Evolutionary conservation across 1,139 yeast genomes (phyloP).

Genomic region (Taphrina communis): DNA sequence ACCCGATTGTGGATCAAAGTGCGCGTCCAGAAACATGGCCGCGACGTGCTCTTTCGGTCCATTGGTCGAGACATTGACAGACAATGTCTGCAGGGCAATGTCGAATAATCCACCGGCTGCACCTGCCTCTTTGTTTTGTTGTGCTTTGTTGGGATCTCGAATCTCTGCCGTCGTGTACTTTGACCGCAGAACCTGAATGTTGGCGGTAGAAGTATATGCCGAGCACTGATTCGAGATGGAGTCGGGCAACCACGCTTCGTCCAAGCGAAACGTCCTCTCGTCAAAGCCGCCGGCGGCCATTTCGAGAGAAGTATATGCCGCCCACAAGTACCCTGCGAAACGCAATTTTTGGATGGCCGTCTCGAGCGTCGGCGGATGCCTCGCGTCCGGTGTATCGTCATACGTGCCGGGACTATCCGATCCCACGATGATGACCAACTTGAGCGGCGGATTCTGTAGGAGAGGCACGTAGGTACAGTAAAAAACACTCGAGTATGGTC

Average conservation of each 20-base stretch:
- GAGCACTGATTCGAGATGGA: constrained; percentile 52
- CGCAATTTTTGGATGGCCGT: constrained; percentile 78
- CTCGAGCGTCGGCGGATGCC: constrained; percentile 73
- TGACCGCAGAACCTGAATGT: constrained; percentile 76
- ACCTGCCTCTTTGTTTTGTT: constrained; percentile 76
- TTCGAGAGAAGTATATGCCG: constrained; percentile 90
- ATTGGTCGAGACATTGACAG: constrained; percentile 49
- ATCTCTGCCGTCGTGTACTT: constrained; percentile 61
- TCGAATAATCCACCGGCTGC: constrained; percentile 77
- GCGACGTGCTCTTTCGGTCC: constrained; percentile 70
- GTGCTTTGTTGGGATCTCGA: constrained; percentile 80
- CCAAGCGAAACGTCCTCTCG: constrained; percentile 76
- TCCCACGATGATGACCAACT: constrained; percentile 77
- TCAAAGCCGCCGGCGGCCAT: constrained; percentile 83
- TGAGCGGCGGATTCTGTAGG: constrained; percentile 74
- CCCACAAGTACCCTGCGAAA: constrained; percentile 87
- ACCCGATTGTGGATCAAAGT: constrained; percentile 68
- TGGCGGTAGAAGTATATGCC: constrained; percentile 60
- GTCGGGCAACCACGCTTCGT: constrained; percentile 66
- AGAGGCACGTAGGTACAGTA: constrained; percentile 60
- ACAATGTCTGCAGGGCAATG: constrained; percentile 77
- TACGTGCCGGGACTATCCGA: constrained; percentile 73
- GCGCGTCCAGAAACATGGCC: constrained; percentile 79
- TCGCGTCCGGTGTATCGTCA: constrained; percentile 62
- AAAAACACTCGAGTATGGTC: constrained; percentile 18